Conservation (phyloP, 768 basidiomycete genomes). For the Strobilomyces dryophilus region DNA sequence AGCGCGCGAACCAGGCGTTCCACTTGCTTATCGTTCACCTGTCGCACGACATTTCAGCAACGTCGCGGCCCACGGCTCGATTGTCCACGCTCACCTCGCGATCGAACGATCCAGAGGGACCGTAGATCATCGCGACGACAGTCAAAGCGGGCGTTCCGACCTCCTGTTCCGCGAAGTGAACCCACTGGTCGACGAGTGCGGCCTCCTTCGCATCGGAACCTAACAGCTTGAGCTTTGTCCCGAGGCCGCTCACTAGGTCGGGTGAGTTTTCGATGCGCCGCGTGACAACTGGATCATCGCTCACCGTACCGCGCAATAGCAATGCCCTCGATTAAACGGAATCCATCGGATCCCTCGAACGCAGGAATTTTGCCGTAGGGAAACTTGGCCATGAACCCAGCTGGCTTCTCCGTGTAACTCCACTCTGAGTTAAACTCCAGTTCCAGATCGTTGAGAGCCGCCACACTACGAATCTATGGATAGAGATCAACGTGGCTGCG, state of each 20-base stretch:
- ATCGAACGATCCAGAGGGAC: neutral
- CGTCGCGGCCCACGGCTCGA: neutral
- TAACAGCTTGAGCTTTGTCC: constrained; percentile 9
- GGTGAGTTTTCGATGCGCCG: neutral
- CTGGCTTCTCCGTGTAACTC: constrained; percentile 8
- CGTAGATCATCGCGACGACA: neutral
- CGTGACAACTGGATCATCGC: neutral
- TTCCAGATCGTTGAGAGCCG: constrained; percentile 13
- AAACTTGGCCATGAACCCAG: constrained; percentile 12
- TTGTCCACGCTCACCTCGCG: constrained; percentile 5
- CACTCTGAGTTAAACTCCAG: constrained; percentile 8
- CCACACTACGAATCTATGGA: constrained; percentile 12
- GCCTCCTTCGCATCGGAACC: constrained; percentile 9
- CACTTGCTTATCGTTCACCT: neutral
- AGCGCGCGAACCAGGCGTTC: constrained; percentile 8
- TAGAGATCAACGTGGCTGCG: neutral
- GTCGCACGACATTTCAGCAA: no score
- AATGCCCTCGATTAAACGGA: constrained; percentile 11
- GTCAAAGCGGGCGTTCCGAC: neutral
- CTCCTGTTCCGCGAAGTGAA: constrained; percentile 18
- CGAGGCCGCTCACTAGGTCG: constrained; percentile 11
- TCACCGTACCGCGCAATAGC: constrained; percentile 19
- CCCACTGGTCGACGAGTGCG: constrained; percentile 18
- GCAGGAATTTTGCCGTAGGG: constrained; percentile 18
- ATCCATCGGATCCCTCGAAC: constrained; percentile 18